Evolutionary conservation across 2,329 filamentous ascomycete genomes (phyloP).

Genomic region (Pestalotiopsis sp.): DNA sequence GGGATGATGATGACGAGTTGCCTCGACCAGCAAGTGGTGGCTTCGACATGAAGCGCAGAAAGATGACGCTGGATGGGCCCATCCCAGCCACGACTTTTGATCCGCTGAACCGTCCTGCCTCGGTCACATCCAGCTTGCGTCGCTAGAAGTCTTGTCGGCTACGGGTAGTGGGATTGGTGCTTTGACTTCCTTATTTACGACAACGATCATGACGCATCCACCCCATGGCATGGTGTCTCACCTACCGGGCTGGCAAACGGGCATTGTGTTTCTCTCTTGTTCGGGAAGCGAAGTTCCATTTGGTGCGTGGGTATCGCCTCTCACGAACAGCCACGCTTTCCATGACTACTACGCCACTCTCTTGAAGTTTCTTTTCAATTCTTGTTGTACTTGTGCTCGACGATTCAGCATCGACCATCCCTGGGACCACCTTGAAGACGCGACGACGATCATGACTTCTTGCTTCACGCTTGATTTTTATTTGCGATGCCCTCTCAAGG

Average conservation of each 20-base stretch:
- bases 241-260: neutral
- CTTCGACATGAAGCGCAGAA: slow-evolving; percentile 74
- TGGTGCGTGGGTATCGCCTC: slow-evolving; percentile 18
- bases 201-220: neutral
- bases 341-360: slow-evolving; percentile 22
- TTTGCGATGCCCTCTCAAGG: slow-evolving; percentile 30
- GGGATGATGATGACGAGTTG: slow-evolving; percentile 61
- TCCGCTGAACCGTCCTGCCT: slow-evolving; percentile 47
- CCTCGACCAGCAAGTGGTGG: slow-evolving; percentile 65
- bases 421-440: slow-evolving; percentile 31
- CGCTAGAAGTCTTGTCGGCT: slow-evolving; percentile 18
- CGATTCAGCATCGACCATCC: slow-evolving; percentile 33
- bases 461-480: slow-evolving; percentile 32
- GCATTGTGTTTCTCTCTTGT: slow-evolving; percentile 6
- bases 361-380: slow-evolving; percentile 28
- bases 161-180: neutral
- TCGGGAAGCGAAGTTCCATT: slow-evolving; percentile 18
- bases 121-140: slow-evolving; percentile 41
- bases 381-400: slow-evolving; percentile 37
- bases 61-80: slow-evolving; percentile 68
- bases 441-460: slow-evolving; percentile 43
- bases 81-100: slow-evolving; percentile 54
- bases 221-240: neutral
- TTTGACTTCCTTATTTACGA: neutral
- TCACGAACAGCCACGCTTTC: slow-evolving; percentile 20